Base-by-base conservation (phyloP, 2,329 filamentous ascomycete species). In the Colletotrichum tanaceti region DNA sequence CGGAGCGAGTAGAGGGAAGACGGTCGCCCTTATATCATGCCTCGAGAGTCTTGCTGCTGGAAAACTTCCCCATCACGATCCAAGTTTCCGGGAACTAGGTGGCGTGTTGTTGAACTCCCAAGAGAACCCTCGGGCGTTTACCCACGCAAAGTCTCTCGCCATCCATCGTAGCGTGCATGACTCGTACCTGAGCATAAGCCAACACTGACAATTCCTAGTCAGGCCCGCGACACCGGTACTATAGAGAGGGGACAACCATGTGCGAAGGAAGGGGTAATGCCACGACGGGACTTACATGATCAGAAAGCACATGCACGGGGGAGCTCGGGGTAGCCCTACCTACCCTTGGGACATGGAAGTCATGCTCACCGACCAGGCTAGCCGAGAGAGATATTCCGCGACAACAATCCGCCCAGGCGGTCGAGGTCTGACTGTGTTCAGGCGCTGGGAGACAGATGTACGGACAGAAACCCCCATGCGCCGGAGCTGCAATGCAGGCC, bases 11-110 rank as follows among this genome's bases (percentile, higher is more conserved):
- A 18, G 13, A 7, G 24, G 52, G 43, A 35, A 10, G n/a, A 41
- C 20, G 38, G 54, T 10, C 28, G 50, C 13, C 13, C 63, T 69
- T 69, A 61, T 69, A 69, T 66, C 66, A 41, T 28, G 20, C 18
- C 7, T 10, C 10, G 14, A 14, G 41, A 38, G 28, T 11, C 62
- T 22, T 52, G 55, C 32, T 16, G 13, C n/a, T n/a, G 16, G 14
- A 13, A 2, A 9, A 16, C 24, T 4, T n/a, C n/a, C 52, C 38
- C 32, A 61, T 60, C 63, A 61, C 22, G n/a, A 47, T 24, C 22
- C 3, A 13, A 41, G 9, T 7, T 41, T 18, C 41, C 32, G 0
- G 7, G 24, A 16, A 32, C 38, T 4, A 41, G 43, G n/a, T n/a
- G n/a, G n/a, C n/a, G n/a, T 4, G 38, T 24, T 49, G 5, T 0